Conservation (phyloP, 2,329 filamentous ascomycete species). For the Eurotiales sp. region DNA sequence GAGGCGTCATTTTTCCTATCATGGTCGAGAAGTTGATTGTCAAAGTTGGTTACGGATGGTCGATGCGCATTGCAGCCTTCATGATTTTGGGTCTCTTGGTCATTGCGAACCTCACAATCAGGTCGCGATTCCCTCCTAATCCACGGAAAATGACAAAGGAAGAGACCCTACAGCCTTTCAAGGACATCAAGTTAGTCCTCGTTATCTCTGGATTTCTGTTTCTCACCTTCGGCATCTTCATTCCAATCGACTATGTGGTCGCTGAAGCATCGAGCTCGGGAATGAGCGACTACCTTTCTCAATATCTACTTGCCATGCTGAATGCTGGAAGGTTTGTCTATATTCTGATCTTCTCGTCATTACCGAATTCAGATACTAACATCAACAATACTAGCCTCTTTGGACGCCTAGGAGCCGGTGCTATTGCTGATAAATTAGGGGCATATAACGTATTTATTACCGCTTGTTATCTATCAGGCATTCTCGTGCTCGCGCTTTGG, state of each 20-base stretch:
- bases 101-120: conserved; percentile 52
- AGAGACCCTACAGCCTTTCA: background rate
- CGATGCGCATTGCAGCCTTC: conserved; percentile 55
- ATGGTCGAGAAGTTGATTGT: conserved; percentile 57
- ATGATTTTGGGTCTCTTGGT: conserved; percentile 57
- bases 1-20: conserved; percentile 61
- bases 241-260: background rate
- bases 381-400: background rate
- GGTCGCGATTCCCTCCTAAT: conserved; percentile 37
- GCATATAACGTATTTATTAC: background rate
- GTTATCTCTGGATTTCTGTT: background rate
- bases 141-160: background rate
- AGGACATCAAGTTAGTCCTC: background rate
- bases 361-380: background rate
- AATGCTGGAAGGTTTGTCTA: conserved; percentile 1
- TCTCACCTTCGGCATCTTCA: background rate
- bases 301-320: background rate
- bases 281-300: background rate
- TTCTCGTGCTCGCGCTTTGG: background rate
- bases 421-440: background rate
- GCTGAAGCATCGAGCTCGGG: background rate
- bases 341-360: too few relatives aligned
- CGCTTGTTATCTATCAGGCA: background rate
- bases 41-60: conserved; percentile 53
- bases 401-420: background rate